Base-by-base conservation (phyloP, 441 rosid species). In the Populus hybrid region DNA sequence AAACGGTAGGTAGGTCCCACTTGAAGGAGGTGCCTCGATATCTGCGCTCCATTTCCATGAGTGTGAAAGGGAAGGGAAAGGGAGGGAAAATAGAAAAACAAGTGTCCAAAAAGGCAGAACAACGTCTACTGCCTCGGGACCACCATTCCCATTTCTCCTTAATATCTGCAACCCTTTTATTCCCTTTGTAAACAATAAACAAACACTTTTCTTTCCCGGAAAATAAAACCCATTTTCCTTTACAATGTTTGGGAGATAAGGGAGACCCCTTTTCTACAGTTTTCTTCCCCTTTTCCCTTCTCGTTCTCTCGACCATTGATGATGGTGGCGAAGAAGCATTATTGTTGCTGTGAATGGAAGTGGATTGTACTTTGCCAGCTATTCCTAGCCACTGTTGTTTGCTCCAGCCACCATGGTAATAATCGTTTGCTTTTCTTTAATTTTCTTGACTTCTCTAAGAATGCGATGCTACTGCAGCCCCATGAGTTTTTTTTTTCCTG, bases 331-430 rank as follows among this genome's bases (percentile, higher is more conserved):
- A 80, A 69, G 63, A 73, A 72, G 81, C 77, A 75, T 36, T 76
- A 67, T 75, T 81, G 54, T 36, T 70, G 40, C 71, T 68, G 38
- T 68, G 21, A 16, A 68, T 30, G n/a, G 23, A 34, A 11, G 54
- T 83, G 83, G 81, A 77, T 77, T 63, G 42, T 76, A 20, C 80
- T 83, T 38, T 81, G 28, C 75, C 80, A 75, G 75, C 86, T 87
- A 18, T 84, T 84, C 28, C 82, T 82, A 21, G 40, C 84, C 23
- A 78, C 84, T 75, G 61, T 75, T 77, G 90, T 87, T 82, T 77
- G 73, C 83, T 85, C 89, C 85, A 83, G 85, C 23, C 77, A 77
- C 71, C 88, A 85, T 34, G 90, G 91, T 90, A 85, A 81, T 67
- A 66, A 61, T 20, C 9, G 21, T n/a, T 64, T 11, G 14, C 11